phyloP scores from a whole-genome alignment of 2,329 filamentous ascomycete species.

The Raffaelea deltoideospora region DNA sequence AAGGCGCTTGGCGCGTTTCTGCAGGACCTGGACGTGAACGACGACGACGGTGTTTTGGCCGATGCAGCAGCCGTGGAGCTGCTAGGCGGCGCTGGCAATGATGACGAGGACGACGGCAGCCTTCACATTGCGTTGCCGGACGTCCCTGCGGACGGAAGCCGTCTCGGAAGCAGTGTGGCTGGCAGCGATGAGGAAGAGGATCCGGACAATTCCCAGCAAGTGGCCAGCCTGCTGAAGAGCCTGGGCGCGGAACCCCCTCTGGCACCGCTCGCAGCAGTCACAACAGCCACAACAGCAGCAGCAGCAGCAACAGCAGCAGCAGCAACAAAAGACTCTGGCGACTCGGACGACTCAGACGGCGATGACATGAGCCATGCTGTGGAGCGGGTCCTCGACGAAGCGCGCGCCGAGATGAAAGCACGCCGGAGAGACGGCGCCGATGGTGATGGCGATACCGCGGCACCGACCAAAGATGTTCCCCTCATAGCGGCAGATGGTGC shows the following conservation, averaged over 20 bases:
- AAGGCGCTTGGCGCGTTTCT: conserved; percentile 36
- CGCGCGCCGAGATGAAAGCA: conserved; percentile 29
- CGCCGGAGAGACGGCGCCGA: conserved; percentile 8
- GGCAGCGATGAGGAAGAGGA: conserved; percentile 11
- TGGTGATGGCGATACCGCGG: too few relatives aligned
- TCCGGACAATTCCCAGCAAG: conserved; percentile 16
- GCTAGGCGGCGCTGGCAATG: conserved; percentile 9
- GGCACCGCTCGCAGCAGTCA: neutral
- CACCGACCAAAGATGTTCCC: too few relatives aligned
- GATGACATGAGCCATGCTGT: conserved; percentile 30
- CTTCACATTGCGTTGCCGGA: conserved; percentile 33
- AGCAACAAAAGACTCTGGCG: neutral
- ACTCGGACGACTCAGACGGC: conserved; percentile 30
- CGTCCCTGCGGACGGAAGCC: conserved; percentile 18
- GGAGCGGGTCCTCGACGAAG: conserved; percentile 27
- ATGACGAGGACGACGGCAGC: conserved; percentile 17
- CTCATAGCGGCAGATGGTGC: too few relatives aligned
- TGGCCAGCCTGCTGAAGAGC: conserved; percentile 17
- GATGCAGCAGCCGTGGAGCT: too few relatives aligned
- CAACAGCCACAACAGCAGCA: conserved; percentile 4
- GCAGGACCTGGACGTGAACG: conserved; percentile 19
- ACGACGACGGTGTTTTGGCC: conserved; percentile 17
- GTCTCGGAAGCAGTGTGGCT: conserved; percentile 3
- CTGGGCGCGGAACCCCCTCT: conserved; percentile 12
- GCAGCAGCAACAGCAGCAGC: conserved; percentile 1